Evolutionary conservation across 345 rosid genomes (phyloP), one percentile per base, ranked within the genome.

Genomic region (Brassica incana): DNA sequence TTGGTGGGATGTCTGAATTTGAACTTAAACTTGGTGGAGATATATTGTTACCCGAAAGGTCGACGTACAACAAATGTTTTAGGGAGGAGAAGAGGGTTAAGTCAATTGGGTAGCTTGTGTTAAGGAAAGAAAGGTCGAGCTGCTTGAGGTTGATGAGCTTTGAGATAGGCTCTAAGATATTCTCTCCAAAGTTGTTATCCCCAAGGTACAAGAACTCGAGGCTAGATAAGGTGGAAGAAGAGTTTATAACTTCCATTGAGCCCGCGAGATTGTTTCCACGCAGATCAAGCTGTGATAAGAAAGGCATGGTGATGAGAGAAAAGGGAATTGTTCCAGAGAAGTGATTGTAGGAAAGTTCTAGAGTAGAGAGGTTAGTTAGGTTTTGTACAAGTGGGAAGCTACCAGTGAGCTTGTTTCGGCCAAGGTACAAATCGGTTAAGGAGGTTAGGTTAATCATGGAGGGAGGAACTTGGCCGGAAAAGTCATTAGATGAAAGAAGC

Each of bases 341-440:
- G 54, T 4, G 8, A 45, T 14, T 45, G 15, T 45, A 11, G 54
- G 54, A 14, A 45, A 35, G 8, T 35, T 35, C 8, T 35, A 35
- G 38, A 35, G 7, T 7, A 6, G 38, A 35, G 38, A 35, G 38
- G 6, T 35, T 35, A 35, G 38, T 35, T 35, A 35, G 38, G 38
- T 35, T 35, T 35, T 35, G 38, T 35, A 35, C 8, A 35, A 35
- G 38, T 36, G 81, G 68, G n/a, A 78, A 64, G 35, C 66, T 71
- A 50, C 81, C 45, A 0, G 15, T 64, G 66, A 78, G 3, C 65
- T 2, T 0, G 20, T 77, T 77, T 0, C 1, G 0, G 2, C 0
- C 0, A 64, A 52, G 45, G 25, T 0, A 0, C 18, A 77, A 62
- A 0, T 7, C 0, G 1, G 29, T 62, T 20, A 77, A 52, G 1